phyloP scores from a whole-genome alignment of 495 filamentous ascomycete species.

The Neurospora sublineolata region DNA sequence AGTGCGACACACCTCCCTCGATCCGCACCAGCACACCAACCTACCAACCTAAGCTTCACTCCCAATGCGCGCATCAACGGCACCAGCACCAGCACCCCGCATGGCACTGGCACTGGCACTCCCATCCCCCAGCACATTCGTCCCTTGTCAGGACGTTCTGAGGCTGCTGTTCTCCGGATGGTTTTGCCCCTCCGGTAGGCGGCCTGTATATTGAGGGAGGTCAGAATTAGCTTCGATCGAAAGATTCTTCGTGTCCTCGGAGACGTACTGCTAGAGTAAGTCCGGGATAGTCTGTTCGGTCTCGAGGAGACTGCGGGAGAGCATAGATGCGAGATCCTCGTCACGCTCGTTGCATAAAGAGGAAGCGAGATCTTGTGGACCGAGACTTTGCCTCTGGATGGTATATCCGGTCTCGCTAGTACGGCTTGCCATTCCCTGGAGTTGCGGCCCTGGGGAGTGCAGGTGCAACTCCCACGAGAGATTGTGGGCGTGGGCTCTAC shows the following conservation, averaged over 20 bases:
- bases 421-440: not conserved
- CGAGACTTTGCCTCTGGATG: not conserved
- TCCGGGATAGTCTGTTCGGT: not conserved
- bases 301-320: not conserved
- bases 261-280: not conserved
- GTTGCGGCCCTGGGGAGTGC: not conserved
- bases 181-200: too few relatives aligned
- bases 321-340: not conserved
- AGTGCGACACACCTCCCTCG: constrained; percentile 44
- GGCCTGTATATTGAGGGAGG: not conserved
- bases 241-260: not conserved
- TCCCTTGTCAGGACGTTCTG: not conserved
- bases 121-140: constrained; percentile 6
- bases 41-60: constrained; percentile 7
- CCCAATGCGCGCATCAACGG: constrained; percentile 20
- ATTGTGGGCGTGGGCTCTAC: not conserved
- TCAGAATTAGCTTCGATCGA: not conserved
- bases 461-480: not conserved
- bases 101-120: constrained; percentile 13
- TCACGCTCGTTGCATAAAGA: not conserved
- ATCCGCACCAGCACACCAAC: constrained; percentile 4
- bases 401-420: not conserved
- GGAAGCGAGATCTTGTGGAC: not conserved
- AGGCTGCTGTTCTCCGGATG: too few relatives aligned
- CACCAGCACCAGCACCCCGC: constrained; percentile 11